A percentile compares a stretch with the other conserved stretches of the same genome.
These are phyloP conservation scores for Passiflora organensis DNA, from an alignment of 345 rosid genomes.

Conservation along the genomic window DNA sequence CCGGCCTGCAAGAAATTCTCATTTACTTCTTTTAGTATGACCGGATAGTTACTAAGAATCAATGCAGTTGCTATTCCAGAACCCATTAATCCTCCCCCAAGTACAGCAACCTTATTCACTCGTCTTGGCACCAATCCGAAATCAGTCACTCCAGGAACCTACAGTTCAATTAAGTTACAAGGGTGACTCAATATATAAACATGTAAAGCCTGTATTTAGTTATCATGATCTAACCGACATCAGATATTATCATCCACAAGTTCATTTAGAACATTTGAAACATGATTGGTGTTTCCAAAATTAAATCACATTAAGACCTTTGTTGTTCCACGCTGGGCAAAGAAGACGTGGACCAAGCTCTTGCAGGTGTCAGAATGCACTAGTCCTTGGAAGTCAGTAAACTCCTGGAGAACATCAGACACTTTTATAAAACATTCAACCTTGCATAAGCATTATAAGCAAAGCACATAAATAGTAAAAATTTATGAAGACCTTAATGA, in stretches of 20 bases:
- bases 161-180: neutral
- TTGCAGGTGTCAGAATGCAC: conserved; percentile 59
- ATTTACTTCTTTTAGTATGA: conserved; percentile 86
- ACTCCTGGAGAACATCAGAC: conserved; percentile 52
- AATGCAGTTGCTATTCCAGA: conserved; percentile 96
- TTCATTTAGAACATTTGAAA: neutral
- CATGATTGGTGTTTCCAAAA: no score
- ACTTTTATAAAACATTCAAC: conserved; percentile 6
- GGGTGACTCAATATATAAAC: neutral
- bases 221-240: no score
- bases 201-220: no score
- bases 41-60: conserved; percentile 72
- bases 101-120: conserved; percentile 73
- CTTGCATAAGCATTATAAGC: conserved; percentile 6
- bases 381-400: conserved; percentile 55
- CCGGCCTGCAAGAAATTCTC: conserved; percentile 85
- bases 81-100: conserved; percentile 98
- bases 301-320: no score
- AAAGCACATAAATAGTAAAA: conserved; percentile 11
- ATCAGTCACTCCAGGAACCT: conserved; percentile 93
- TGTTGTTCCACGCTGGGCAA: conserved; percentile 78
- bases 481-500: conserved; percentile 55
- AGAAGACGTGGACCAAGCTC: conserved; percentile 84
- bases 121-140: conserved; percentile 63
- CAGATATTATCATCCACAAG: neutral